Conservation (phyloP, 225 moss, liverwort and hornwort genomes). For the Climacium dendroides region DNA sequence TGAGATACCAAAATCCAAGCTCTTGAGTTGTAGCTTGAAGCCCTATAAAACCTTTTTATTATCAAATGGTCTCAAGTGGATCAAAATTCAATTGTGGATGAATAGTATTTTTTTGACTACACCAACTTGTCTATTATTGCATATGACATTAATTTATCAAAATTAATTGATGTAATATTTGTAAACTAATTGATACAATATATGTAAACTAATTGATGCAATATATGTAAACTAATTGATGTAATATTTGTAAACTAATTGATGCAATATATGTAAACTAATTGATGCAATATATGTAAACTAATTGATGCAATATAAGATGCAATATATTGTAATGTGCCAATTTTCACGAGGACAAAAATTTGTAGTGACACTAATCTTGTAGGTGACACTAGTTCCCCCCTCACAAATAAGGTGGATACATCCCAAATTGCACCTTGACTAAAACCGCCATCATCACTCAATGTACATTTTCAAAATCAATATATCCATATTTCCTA, state of each 20-base stretch:
- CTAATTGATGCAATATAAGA: neutral
- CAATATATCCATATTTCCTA: too few species aligned
- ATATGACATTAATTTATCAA: neutral
- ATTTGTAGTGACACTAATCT: neutral
- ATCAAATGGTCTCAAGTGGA: neutral
- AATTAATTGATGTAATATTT: neutral
- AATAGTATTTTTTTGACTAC: neutral
- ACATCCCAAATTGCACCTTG: rapidly evolving
- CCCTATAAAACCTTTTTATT: neutral
- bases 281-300: neutral
- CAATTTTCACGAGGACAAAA: neutral
- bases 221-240: neutral
- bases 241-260: too few species aligned
- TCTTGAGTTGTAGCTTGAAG: neutral
- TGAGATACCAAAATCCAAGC: neutral
- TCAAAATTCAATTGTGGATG: neutral
- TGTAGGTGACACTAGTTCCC: neutral
- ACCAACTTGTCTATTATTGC: neutral
- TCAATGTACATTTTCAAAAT: neutral
- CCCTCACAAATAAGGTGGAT: neutral
- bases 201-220: neutral
- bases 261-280: neutral
- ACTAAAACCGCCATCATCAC: neutral
- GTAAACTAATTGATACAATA: neutral
- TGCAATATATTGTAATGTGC: neutral